Base-by-base conservation (phyloP, 139 green algal genomes). In the Gonium pectorale region DNA sequence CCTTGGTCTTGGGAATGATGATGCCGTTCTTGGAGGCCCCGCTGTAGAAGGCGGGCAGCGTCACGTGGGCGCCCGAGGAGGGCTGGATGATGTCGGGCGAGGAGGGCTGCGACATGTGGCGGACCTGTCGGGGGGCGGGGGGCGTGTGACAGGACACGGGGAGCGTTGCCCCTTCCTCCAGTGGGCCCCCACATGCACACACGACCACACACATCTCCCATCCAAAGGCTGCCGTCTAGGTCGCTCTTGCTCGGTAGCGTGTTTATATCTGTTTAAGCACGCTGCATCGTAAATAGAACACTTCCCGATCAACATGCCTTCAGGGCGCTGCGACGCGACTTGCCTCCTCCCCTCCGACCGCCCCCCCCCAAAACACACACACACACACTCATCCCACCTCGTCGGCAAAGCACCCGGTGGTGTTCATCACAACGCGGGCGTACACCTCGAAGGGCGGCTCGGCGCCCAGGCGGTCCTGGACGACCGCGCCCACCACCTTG, bases 1-100 rank as follows among this genome's bases (percentile, higher is more conserved):
- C 91, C 87, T 97, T 97, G 67, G 97, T 99, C 88, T 99, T 99
- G 67, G 97, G 97, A 41, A 99, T 95, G 79, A 99, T 99, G 83
- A 99, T 93, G 44, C 97, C 97, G 79, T 51, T 67, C 13, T 94
- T 89, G 33, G 85, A 51, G 41, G 91, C 73, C 2, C 94, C 93
- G 37, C 90, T 95, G 85, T 99, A 99, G 86, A 97, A 99, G 67
- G 96, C 94, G 21, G 97, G 97, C 81, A 99, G 94, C 9, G 96
- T 98, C 51, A 99, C 89, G 81, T 99, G 97, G 21, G 91, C 82
- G 29, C 97, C 97, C 0, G 89, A 80, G 86, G 87, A 94, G 37
- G 95, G 92, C 70, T 90, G 94, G 54, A 99, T 96, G 74, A 98
- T 83, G 79, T 68, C 85, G 17, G 68, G 62, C 29, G 67, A 29